A percentile compares a stretch with the other conserved stretches of the same genome.
phyloP scores from a whole-genome alignment of 2,329 filamentous ascomycete genomes.

The Ophiostoma perfectum region DNA sequence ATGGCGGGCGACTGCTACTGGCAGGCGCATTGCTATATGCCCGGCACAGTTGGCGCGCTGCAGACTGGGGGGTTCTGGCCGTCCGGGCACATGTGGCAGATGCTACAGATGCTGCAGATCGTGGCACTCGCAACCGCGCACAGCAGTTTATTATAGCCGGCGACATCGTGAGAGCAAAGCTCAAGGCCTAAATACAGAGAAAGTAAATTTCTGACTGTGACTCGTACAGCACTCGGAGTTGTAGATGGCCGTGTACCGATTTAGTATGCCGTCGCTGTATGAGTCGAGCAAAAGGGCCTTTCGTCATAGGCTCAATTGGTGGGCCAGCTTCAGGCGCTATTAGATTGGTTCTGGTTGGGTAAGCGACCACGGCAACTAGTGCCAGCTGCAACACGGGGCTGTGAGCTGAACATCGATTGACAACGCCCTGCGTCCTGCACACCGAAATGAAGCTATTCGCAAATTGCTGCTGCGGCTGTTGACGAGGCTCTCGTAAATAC shows the following conservation, averaged over 20 bases:
- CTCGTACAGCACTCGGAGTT: no score
- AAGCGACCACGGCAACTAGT: conserved; percentile 6
- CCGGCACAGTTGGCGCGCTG: not conserved
- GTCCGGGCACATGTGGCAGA: not conserved
- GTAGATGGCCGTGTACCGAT: not conserved
- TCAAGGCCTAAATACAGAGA: not conserved
- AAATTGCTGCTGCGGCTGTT: not conserved
- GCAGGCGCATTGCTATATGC: not conserved
- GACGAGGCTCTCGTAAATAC: not conserved
- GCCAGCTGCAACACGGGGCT: not conserved
- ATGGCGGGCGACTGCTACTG: conserved; percentile 29
- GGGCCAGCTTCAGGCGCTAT: not conserved
- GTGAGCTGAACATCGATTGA: not conserved
- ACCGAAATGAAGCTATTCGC: not conserved
- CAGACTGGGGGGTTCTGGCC: not conserved
- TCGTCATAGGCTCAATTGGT: conserved; percentile 6
- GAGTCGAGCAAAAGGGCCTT: conserved; percentile 1
- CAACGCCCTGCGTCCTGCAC: not conserved
- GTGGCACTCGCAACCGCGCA: not conserved
- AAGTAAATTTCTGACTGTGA: not conserved
- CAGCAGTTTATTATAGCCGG: not conserved
- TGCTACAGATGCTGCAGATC: not conserved
- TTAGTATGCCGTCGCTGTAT: not conserved
- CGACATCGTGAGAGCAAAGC: not conserved
- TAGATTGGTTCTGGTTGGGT: not conserved